Evolutionary conservation across 495 filamentous ascomycete species (phyloP), one percentile per base, ranked within the genome.

Genomic region (Ramalina intermedia): DNA sequence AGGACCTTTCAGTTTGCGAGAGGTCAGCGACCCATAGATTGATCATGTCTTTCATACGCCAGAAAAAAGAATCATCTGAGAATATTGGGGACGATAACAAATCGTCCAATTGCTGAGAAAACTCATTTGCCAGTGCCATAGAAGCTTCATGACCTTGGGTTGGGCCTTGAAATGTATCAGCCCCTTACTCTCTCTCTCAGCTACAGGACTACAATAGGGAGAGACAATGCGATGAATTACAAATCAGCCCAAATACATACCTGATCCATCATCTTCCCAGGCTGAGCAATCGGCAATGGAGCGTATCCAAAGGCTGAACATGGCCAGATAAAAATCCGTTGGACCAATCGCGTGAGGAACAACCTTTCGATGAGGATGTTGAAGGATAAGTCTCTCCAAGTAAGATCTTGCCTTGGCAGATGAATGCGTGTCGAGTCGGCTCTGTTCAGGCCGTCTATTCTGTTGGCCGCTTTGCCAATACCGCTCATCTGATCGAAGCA

Each of bases 21-120:
- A 90, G 58, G 53, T 89, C 83, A 2, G 64, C 75, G 20, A 85
- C 66, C 73, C 81, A 89, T 24, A 84, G 61, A 9, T 69, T 75
- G 7, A 85, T 64, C 74, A 84, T 84, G 8, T 69, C 84, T 39
- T 80, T 64, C 9, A 88, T 63, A 47, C 76, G 62, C 33, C 82
- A 65, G 44, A 91, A 58, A 43, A 70, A 68, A 9, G 66, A 50
- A 39, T 73, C 73, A 40, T 76, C 70, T 1, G 74, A 76, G 57
- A 78, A 87, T 1, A 85, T 84, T 27, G 73, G 69, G 21, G 75
- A 77, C 33, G 69, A 67, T 55, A 87, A 66, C 7, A 82, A 53
- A 27, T 73, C 65, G 57, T 85, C 81, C 65, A 93, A 76, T 7
- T 77, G 69, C 0, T 65, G 59, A 29, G 76, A 72, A 47, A 93